phyloP scores from a whole-genome alignment of 169 alveolate genomes.

The Besnoitia besnoiti region DNA sequence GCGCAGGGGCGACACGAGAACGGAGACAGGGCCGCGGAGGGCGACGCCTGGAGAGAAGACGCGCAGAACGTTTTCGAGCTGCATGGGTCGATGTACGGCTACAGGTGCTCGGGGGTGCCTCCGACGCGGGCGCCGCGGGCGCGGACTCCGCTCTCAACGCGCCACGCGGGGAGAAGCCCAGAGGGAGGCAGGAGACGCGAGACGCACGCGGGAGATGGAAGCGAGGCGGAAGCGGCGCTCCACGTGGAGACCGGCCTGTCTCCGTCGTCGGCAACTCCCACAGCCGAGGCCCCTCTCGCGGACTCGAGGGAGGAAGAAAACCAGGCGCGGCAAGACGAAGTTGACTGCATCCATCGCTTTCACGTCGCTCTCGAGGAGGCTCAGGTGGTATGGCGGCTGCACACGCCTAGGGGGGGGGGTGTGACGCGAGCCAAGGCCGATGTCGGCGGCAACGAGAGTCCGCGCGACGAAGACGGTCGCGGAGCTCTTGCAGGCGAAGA shows the following conservation, averaged over 20 bases:
- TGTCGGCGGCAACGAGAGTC: too few species aligned
- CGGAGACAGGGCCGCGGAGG: too few species aligned
- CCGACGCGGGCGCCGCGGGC: neutral
- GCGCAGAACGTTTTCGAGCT: neutral
- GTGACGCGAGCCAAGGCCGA: neutral
- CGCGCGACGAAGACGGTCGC: neutral
- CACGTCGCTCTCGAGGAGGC: neutral
- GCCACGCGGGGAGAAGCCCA: too few species aligned
- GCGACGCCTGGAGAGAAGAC: too few species aligned
- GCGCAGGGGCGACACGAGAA: neutral
- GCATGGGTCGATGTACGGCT: conserved; percentile 12
- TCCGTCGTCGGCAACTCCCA: too few species aligned
- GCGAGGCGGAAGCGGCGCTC: neutral
- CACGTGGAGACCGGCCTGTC: too few species aligned
- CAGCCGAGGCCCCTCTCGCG: too few species aligned
- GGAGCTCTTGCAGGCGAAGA: neutral
- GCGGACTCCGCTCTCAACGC: too few species aligned
- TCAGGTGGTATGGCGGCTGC: neutral
- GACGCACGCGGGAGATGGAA: neutral
- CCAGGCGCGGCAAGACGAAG: neutral
- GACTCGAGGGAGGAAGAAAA: neutral
- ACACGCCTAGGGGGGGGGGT: neutral
- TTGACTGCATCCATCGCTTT: neutral
- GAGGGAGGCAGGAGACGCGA: neutral
- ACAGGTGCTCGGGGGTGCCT: conserved; percentile 7